A percentile compares a stretch with the other conserved stretches of the same genome.
phyloP scores from a whole-genome alignment of 2,329 filamentous ascomycete species.

The Arthrinium phaeospermum region DNA sequence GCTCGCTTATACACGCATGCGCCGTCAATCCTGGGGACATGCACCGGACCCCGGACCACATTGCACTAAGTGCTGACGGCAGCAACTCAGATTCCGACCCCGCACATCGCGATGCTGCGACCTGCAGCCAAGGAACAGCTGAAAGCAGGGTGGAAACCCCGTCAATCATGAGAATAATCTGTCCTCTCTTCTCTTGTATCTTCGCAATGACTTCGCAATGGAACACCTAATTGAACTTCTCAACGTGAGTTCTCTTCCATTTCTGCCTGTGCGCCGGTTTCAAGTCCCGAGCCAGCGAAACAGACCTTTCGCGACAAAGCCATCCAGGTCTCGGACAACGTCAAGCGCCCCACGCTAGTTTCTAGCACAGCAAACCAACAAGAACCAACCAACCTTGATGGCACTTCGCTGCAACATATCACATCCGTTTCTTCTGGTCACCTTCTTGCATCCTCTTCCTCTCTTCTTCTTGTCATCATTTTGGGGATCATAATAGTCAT shows the following conservation, averaged over 20 bases:
- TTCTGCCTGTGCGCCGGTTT: neutral
- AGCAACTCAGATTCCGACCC: neutral
- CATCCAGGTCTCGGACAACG: neutral
- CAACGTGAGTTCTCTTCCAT: too few species aligned
- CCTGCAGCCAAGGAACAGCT: neutral
- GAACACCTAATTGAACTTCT: neutral
- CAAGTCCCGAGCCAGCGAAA: neutral
- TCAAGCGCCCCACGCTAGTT: neutral
- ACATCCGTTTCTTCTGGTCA: neutral
- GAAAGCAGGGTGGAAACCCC: too few species aligned
- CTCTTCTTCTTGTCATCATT: neutral
- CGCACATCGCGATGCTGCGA: neutral
- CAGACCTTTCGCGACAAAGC: neutral
- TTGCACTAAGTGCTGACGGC: neutral
- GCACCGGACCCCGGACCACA: neutral
- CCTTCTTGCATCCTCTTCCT: neutral
- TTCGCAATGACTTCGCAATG: too few species aligned
- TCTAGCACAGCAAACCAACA: neutral
- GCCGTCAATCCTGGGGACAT: neutral
- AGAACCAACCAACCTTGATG: neutral
- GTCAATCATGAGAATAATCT: neutral
- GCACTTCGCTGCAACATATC: neutral
- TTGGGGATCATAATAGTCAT: slow-evolving; percentile 15
- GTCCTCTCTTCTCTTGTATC: neutral
- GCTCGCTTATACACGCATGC: neutral